Evolutionary conservation across 768 basidiomycete genomes (phyloP).

Genomic region (Trametes maxima): DNA sequence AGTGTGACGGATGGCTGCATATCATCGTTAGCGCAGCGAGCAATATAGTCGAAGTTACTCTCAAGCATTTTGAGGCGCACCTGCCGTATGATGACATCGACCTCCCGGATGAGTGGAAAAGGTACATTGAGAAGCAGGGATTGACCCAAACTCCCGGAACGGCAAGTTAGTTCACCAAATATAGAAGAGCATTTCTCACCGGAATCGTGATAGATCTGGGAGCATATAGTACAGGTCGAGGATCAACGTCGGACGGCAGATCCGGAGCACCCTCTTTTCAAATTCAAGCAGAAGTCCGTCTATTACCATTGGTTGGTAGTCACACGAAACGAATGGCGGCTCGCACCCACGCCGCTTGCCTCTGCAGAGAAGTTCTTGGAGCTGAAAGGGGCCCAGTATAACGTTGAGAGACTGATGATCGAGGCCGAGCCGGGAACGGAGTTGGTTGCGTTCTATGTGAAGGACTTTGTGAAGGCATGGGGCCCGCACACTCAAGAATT

Average conservation of each 20-base stretch:
- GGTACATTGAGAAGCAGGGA: slow-evolving; percentile 8
- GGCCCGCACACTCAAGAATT: slow-evolving; percentile 15
- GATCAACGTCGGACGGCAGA: not conserved
- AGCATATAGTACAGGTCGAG: not conserved
- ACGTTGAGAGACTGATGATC: slow-evolving; percentile 3
- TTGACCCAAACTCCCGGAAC: not conserved
- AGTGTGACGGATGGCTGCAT: slow-evolving; percentile 20
- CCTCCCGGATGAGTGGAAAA: slow-evolving; percentile 17
- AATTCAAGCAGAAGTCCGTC: not conserved
- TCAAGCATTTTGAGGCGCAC: slow-evolving; percentile 12
- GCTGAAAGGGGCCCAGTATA: not conserved
- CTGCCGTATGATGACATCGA: slow-evolving; percentile 8
- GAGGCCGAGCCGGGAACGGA: slow-evolving; percentile 12
- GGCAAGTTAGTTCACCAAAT: not conserved
- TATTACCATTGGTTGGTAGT: slow-evolving; percentile 1
- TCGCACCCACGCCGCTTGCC: not conserved
- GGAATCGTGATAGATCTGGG: not conserved
- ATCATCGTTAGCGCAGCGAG: not conserved
- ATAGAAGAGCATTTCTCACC: not conserved
- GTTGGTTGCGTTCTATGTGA: slow-evolving; percentile 17
- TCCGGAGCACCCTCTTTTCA: not conserved
- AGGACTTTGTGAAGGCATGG: slow-evolving; percentile 14
- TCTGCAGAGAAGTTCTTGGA: not conserved
- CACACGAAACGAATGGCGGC: not conserved
- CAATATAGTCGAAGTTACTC: not conserved